A percentile compares a stretch with the other conserved stretches of the same genome.
Evolutionary conservation across 2,329 filamentous ascomycete genomes (phyloP).

Genomic region (Coniochaeta sp.): DNA sequence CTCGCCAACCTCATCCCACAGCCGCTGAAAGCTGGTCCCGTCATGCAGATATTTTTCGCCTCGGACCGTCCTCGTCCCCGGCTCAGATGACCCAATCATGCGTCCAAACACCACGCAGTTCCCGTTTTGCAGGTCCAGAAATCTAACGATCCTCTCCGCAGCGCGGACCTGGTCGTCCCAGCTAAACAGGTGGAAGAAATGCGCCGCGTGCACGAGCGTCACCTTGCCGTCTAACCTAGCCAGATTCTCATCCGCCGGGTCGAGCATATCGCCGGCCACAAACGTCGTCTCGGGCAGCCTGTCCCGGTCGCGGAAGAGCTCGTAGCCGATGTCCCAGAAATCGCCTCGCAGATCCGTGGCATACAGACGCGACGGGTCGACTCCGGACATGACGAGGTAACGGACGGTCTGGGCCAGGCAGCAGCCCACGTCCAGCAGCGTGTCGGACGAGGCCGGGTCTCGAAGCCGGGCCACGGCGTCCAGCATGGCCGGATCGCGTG

Average conservation of each 20-base stretch:
- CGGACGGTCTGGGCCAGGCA: conserved; percentile 35
- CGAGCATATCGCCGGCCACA: conserved; percentile 16
- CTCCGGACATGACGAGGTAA: conserved; percentile 28
- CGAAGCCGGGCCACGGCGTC: conserved; percentile 15
- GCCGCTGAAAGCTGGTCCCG: conserved; percentile 27
- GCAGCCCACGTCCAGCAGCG: conserved; percentile 32
- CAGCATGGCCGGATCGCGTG: conserved; percentile 16
- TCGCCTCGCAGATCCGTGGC: conserved; percentile 25
- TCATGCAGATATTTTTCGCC: conserved; percentile 3
- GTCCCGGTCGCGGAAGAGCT: conserved; percentile 20
- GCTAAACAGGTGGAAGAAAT: conserved; percentile 21
- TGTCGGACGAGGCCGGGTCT: conserved; percentile 9
- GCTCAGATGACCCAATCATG: conserved; percentile 16
- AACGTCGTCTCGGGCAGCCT: conserved; percentile 9
- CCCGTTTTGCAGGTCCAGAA: conserved; percentile 11
- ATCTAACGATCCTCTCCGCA: conserved; percentile 13
- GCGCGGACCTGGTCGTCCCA: conserved; percentile 15
- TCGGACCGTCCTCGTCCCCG: background rate
- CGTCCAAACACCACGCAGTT: conserved; percentile 17
- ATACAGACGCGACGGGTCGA: conserved; percentile 24
- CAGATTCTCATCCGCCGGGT: conserved; percentile 7
- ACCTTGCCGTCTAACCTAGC: conserved; percentile 11
- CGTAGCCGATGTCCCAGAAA: conserved; percentile 22
- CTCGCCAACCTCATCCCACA: conserved; percentile 29
- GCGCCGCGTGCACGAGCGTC: conserved; percentile 18